Evolutionary conservation across 2,329 filamentous ascomycete species (phyloP).

Genomic region (Boeremia lycopersici): DNA sequence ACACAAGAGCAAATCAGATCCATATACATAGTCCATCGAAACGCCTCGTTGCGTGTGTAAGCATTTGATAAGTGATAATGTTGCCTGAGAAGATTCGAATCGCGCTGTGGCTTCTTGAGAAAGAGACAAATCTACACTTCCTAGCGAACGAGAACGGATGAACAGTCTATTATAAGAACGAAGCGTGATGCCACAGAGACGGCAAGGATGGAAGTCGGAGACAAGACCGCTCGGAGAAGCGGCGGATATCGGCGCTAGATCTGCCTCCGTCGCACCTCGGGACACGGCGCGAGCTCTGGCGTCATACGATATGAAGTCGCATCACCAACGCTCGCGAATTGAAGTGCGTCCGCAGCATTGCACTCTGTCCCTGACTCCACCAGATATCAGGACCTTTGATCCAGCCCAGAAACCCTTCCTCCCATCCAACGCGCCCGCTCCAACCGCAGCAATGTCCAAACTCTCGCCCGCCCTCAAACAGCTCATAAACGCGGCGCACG

Average conservation of each 20-base stretch:
- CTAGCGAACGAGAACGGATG: no score
- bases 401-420: neutral
- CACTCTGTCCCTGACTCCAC: neutral
- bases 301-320: slow-evolving; percentile 11
- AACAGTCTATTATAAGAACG: no score
- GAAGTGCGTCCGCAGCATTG: slow-evolving; percentile 6
- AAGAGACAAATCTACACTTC: no score
- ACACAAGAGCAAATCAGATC: no score
- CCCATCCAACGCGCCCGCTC: no score
- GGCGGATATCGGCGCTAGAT: slow-evolving; percentile 7
- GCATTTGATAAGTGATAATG: no score
- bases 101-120: no score
- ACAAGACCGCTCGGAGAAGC: neutral
- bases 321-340: slow-evolving; percentile 7
- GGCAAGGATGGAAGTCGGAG: neutral
- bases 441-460: slow-evolving; percentile 40
- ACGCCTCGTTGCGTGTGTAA: no score
- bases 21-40: no score
- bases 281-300: slow-evolving; percentile 4
- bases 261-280: slow-evolving; percentile 8
- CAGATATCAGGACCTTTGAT: neutral
- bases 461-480: slow-evolving; percentile 43
- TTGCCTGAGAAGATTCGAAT: no score
- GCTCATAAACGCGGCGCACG: slow-evolving; percentile 44
- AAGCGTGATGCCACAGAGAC: neutral